phyloP scores from a whole-genome alignment of 1,284 basidiomycete genomes.

The Moesziomyces sp. region DNA sequence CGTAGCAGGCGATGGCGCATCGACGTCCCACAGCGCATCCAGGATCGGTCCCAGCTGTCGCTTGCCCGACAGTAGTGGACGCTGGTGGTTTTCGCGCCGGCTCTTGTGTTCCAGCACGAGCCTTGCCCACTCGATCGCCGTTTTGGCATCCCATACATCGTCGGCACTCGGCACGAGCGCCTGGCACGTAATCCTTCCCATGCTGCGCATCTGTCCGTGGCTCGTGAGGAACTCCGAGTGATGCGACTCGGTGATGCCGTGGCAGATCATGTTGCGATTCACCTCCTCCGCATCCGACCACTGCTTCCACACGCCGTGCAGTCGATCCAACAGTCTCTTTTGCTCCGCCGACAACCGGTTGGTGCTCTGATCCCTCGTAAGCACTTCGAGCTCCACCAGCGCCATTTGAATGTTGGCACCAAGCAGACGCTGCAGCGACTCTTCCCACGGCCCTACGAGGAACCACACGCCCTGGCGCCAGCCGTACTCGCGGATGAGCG shows the following conservation, averaged over 20 bases:
- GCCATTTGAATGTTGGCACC: constrained; percentile 38
- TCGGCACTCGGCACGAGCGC: constrained; percentile 41
- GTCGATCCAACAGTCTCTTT: constrained; percentile 22
- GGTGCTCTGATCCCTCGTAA: constrained; percentile 23
- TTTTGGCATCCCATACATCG: constrained; percentile 43
- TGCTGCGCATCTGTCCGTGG: constrained; percentile 32
- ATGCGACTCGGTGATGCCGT: constrained; percentile 44
- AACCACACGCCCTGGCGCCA: constrained; percentile 45
- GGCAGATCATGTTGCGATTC: constrained; percentile 42
- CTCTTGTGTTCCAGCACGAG: constrained; percentile 39
- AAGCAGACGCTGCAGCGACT: constrained; percentile 37
- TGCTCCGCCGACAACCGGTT: constrained; percentile 35
- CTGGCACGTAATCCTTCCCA: constrained; percentile 31
- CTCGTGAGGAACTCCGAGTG: constrained; percentile 35
- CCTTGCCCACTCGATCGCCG: constrained; percentile 42
- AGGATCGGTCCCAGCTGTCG: constrained; percentile 36
- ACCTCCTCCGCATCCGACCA: constrained; percentile 49
- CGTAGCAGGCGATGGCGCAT: constrained; percentile 10
- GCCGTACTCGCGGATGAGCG: constrained; percentile 26
- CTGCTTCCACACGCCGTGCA: constrained; percentile 43
- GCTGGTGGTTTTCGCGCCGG: constrained; percentile 20
- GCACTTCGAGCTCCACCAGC: constrained; percentile 43
- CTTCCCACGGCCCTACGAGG: constrained; percentile 38
- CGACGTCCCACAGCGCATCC: constrained; percentile 25
- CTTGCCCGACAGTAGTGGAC: constrained; percentile 22